A percentile compares a stretch with the other conserved stretches of the same genome.
Evolutionary conservation across 495 filamentous ascomycete genomes (phyloP).

Genomic region (Aspergillus diversus): DNA sequence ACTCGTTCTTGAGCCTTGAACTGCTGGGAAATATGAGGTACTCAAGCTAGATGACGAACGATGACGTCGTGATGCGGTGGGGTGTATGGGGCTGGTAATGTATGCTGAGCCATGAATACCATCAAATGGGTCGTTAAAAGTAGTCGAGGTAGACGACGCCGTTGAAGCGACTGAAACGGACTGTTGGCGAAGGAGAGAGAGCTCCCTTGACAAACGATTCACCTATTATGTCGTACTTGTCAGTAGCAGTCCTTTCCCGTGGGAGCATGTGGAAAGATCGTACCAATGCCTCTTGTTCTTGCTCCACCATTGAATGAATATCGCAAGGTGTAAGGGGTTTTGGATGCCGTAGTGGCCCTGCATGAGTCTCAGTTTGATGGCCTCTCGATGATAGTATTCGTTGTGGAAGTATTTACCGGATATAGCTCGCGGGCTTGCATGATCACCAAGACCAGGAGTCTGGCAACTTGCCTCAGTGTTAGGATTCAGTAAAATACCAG

Average conservation of each 20-base stretch:
- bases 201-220: slow-evolving; percentile 87
- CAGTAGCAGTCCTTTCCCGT: not conserved
- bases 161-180: slow-evolving; percentile 83
- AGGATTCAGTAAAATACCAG: slow-evolving; percentile 31
- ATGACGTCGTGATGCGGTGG: slow-evolving; percentile 63
- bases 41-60: slow-evolving; percentile 68
- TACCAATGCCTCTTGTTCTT: slow-evolving; percentile 94
- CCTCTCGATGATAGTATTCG: not conserved
- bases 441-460: slow-evolving; percentile 45
- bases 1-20: slow-evolving; percentile 46
- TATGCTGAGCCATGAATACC: slow-evolving; percentile 49
- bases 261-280: slow-evolving; percentile 24
- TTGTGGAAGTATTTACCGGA: slow-evolving; percentile 46
- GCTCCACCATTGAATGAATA: slow-evolving; percentile 83
- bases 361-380: not conserved
- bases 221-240: slow-evolving; percentile 56
- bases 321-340: slow-evolving; percentile 84
- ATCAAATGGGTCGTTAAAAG: slow-evolving; percentile 57
- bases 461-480: slow-evolving; percentile 33
- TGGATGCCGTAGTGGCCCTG: slow-evolving; percentile 75
- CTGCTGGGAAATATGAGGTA: slow-evolving; percentile 50
- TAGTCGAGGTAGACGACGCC: slow-evolving; percentile 70
- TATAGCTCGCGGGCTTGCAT: slow-evolving; percentile 60
- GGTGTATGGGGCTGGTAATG: slow-evolving; percentile 52
- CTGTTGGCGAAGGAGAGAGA: slow-evolving; percentile 76